Evolutionary conservation across 2,329 filamentous ascomycete species (phyloP), one percentile per base, ranked within the genome.

Genomic region (Botrytis fabae): DNA sequence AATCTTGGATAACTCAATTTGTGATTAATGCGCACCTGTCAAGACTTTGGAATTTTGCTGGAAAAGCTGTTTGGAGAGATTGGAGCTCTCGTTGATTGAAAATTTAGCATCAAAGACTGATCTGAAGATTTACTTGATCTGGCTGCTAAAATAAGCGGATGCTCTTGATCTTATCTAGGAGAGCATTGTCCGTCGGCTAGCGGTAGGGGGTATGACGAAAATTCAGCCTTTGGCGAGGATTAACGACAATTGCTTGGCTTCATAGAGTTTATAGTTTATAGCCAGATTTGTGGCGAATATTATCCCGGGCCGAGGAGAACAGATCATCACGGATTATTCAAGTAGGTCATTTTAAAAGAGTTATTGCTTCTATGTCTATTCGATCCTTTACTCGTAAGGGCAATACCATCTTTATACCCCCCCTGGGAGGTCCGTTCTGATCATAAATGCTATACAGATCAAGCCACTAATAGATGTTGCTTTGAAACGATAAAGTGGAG

Each of bases 251-350:
- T 64, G 40, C 18, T 44, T 9, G n/a, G 12, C 14, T 1, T n/a
- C 2, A 22, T 40, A 8, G 22, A n/a, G 2, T n/a, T 14, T 12
- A 0, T 20, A 51, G 2, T 6, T 42, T 0, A 42, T 42, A 25
- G 48, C 25, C 18, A 28, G 9, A 12, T 12, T 40, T n/a, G 38
- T 48, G 25, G 22, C 3, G 12, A 44, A 32, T 22, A 8, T n/a
- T 14, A n/a, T 22, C 12, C 1, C 14, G 12, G 28, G 12, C 46
- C 22, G 9, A 35, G 6, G 64, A 35, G 25, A 51, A 51, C 16
- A 66, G 8, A 20, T 20, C 20, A 9, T 51, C 32, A 28, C 2
- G n/a, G 6, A 38, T 28, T 2, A 28, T 35, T 22, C n/a, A 46
- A 44, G 61, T 7, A 32, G 5, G 8, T 44, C 18, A 14, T 32